Conservation (phyloP, 371 early-diverging fungal species). For the Lichtheimia hyalospora region DNA sequence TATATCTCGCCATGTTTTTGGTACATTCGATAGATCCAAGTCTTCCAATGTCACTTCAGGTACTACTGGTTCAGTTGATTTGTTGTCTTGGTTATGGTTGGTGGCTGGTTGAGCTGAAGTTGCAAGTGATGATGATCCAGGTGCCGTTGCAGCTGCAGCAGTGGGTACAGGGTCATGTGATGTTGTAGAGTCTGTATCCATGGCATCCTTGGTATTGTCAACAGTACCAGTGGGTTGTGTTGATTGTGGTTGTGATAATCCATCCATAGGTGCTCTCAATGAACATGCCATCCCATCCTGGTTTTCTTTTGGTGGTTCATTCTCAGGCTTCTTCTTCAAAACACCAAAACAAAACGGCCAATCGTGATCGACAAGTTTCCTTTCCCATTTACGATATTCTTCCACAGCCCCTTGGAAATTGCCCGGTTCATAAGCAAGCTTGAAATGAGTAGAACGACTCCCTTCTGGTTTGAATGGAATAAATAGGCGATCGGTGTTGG, state of each 20-base stretch:
- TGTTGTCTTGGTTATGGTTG: background rate
- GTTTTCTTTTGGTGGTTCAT: background rate
- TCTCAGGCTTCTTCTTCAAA: constrained; percentile 13
- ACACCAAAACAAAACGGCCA: constrained; percentile 83
- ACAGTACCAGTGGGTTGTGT: no score
- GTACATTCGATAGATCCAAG: constrained; percentile 26
- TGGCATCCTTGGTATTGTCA: no score
- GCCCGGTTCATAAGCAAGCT: constrained; percentile 74
- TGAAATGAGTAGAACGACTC: constrained; percentile 69
- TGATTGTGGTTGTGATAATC: no score
- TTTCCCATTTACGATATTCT: constrained; percentile 76
- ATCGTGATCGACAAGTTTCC: constrained; percentile 62
- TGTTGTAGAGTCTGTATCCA: no score
- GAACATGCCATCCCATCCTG: no score
- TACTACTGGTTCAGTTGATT: background rate
- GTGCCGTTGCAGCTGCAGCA: no score
- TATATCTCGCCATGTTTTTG: constrained; percentile 55
- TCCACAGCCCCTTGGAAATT: constrained; percentile 71
- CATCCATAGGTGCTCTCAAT: no score
- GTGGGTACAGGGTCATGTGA: no score
- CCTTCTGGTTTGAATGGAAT: constrained; percentile 70
- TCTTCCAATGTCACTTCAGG: constrained; percentile 14
- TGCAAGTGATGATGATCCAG: no score
- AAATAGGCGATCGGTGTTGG: constrained; percentile 81
- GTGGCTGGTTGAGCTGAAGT: no score